phyloP scores from a whole-genome alignment of 805 yeast species.

The Candida dendrica region DNA sequence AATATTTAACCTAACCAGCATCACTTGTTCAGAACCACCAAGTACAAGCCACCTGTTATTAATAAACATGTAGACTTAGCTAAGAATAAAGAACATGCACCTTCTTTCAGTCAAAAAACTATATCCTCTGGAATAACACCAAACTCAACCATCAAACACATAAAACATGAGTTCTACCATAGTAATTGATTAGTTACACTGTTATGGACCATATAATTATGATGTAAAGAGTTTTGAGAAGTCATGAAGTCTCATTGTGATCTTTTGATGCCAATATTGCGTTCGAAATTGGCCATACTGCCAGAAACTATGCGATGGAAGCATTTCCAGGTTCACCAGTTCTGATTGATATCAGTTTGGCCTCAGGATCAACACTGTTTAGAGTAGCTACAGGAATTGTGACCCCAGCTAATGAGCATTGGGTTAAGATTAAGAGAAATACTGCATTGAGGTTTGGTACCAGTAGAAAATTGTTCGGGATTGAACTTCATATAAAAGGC shows the following conservation, averaged over 20 bases:
- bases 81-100: too few relatives aligned
- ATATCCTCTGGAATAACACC: too few relatives aligned
- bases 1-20: too few relatives aligned
- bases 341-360: slow-evolving; percentile 40
- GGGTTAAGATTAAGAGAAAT: slow-evolving; percentile 44
- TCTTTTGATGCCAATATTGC: slow-evolving; percentile 18
- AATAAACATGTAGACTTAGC: too few relatives aligned
- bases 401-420: slow-evolving; percentile 43
- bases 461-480: slow-evolving; percentile 42
- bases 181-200: too few relatives aligned
- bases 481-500: slow-evolving; percentile 29
- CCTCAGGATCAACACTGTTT: slow-evolving; percentile 40
- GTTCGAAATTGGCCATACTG: slow-evolving; percentile 37
- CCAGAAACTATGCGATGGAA: slow-evolving; percentile 27
- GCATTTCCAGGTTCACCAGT: slow-evolving; percentile 26
- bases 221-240: not conserved
- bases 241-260: not conserved
- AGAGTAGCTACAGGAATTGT: slow-evolving; percentile 27
- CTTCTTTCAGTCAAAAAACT: too few relatives aligned
- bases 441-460: slow-evolving; percentile 40
- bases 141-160: too few relatives aligned
- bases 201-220: too few relatives aligned
- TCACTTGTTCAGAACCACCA: too few relatives aligned
- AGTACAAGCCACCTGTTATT: too few relatives aligned
- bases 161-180: too few relatives aligned